Percentiles rank a stretch among this genome's conserved stretches.
phyloP scores from a whole-genome alignment of 768 basidiomycete genomes.

The Sporobolomyces pararoseus region DNA sequence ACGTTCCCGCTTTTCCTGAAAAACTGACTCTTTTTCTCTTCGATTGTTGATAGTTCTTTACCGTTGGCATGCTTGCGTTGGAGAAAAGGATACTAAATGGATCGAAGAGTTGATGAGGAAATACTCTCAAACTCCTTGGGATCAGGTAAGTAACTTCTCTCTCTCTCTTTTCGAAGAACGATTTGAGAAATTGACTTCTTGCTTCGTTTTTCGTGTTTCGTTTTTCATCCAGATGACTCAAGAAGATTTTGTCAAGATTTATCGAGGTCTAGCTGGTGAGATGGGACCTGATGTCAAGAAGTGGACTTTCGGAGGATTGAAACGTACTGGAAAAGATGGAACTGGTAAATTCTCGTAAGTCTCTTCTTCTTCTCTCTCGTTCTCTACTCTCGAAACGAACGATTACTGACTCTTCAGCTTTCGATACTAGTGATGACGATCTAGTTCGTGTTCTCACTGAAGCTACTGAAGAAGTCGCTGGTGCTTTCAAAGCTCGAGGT shows the following conservation, averaged over 20 bases:
- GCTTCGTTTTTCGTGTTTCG: background rate
- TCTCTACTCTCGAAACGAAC: too few relatives aligned
- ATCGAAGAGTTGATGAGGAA: conserved; percentile 53
- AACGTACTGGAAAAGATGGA: conserved; percentile 17
- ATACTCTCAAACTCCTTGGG: conserved; percentile 32
- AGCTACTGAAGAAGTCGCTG: conserved; percentile 27
- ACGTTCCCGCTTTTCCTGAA: too few relatives aligned
- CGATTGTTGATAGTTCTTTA: conserved; percentile 15
- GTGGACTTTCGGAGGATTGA: conserved; percentile 23
- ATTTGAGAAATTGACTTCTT: background rate
- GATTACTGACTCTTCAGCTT: background rate
- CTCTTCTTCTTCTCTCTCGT: background rate
- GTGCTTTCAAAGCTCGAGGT: conserved; percentile 36
- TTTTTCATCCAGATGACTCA: conserved; percentile 21
- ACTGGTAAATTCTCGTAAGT: conserved; percentile 7
- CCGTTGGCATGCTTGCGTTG: conserved; percentile 49
- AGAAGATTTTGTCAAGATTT: conserved; percentile 8
- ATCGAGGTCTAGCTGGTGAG: background rate
- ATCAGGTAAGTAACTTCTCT: conserved; percentile 3
- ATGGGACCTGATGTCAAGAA: conserved; percentile 13
- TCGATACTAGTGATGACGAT: conserved; percentile 21
- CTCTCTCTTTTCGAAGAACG: background rate
- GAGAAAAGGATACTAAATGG: conserved; percentile 48
- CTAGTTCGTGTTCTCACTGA: conserved; percentile 23
- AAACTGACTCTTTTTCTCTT: background rate